Evolutionary conservation across 1,284 basidiomycete genomes (phyloP).

Genomic region (Heterobasidion occidentale): DNA sequence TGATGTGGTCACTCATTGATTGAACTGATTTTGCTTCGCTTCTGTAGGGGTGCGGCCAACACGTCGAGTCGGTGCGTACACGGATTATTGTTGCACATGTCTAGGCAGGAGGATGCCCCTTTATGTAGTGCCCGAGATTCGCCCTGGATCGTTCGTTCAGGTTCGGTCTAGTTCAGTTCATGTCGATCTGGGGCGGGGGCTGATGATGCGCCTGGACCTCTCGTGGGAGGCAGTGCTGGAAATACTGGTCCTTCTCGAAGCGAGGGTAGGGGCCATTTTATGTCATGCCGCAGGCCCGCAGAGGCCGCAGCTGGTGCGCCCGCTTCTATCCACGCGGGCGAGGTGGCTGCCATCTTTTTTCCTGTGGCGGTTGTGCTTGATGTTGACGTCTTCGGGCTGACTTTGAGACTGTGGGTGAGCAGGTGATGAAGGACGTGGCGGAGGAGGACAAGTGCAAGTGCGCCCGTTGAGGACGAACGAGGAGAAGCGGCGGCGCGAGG

Average conservation of each 20-base stretch:
- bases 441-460: conserved; percentile 66
- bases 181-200: no score
- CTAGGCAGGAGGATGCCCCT: not conserved
- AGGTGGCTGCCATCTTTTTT: not conserved
- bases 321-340: conserved; percentile 8
- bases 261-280: not conserved
- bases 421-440: conserved; percentile 64
- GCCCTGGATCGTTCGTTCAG: no score
- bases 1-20: not conserved
- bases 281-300: not conserved
- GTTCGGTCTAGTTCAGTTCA: no score
- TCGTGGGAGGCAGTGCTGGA: not conserved
- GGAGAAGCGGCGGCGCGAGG: not conserved
- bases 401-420: conserved; percentile 9
- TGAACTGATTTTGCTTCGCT: conserved; percentile 12
- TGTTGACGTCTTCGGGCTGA: conserved; percentile 1
- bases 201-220: no score
- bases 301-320: not conserved
- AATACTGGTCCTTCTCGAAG: not conserved
- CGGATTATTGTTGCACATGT: not conserved
- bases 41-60: conserved; percentile 59
- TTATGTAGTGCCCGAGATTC: not conserved
- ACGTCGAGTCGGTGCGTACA: conserved; percentile 52
- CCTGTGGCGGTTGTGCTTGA: not conserved
- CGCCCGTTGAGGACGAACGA: conserved; percentile 18